These are phyloP conservation scores for Straminergon stramineum DNA, from an alignment of 225 moss, liverwort and hornwort species.

Conservation along the genomic window DNA sequence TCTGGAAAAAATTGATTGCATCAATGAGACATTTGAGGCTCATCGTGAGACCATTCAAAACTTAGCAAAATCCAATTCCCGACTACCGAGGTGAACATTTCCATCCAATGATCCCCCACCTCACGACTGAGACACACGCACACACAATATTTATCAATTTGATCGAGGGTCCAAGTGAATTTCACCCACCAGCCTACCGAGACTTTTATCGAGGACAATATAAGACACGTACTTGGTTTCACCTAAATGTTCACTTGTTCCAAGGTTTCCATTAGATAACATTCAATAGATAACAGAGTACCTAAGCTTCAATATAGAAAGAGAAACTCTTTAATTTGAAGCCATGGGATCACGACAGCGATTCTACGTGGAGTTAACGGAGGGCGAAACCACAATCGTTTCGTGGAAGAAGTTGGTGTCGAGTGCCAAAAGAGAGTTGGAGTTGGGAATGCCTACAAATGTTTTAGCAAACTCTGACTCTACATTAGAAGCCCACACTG, in stretches of 20 bases:
- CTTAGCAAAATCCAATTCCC: neutral
- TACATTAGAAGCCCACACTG: too few relatives aligned
- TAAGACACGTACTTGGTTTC: neutral
- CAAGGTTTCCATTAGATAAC: neutral
- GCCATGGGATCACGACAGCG: neutral
- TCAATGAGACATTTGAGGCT: neutral
- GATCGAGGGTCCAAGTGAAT: neutral
- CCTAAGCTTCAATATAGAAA: rapidly evolving
- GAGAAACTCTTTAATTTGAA: neutral
- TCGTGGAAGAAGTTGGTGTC: neutral
- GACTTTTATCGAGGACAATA: neutral
- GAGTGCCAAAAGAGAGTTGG: neutral
- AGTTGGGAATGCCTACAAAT: neutral
- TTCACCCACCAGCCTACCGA: neutral
- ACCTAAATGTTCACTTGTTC: neutral
- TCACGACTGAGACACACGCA: rapidly evolving
- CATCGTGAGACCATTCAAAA: neutral
- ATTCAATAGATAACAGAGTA: too few relatives aligned
- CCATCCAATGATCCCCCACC: too few relatives aligned
- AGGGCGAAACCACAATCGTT: neutral
- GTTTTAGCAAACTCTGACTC: too few relatives aligned
- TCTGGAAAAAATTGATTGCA: neutral
- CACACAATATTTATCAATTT: neutral
- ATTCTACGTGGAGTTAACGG: neutral
- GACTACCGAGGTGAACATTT: neutral